Percentiles rank a stretch among this genome's conserved stretches.
Conservation (phyloP, 352 stramenopile species). For the Phytophthora meadii region DNA sequence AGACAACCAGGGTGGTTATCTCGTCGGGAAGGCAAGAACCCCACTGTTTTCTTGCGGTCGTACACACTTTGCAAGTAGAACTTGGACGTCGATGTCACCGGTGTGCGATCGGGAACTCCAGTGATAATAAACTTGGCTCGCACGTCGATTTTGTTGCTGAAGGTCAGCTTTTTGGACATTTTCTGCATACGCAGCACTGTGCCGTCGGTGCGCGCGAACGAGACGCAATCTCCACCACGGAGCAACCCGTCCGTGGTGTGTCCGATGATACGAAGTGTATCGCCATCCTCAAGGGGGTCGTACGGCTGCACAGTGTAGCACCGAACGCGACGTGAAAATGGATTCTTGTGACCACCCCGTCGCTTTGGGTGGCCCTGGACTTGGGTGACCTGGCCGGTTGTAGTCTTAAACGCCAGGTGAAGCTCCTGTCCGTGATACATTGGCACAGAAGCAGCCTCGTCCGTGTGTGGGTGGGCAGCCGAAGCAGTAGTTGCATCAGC, state of each 20-base stretch:
- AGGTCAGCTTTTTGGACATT: constrained; percentile 67
- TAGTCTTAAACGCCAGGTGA: constrained; percentile 62
- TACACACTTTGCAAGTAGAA: constrained; percentile 80
- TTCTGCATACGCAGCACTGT: constrained; percentile 67
- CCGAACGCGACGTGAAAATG: constrained; percentile 63
- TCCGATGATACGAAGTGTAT: constrained; percentile 64
- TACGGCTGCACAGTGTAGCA: constrained; percentile 44
- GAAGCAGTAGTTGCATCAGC: constrained; percentile 1
- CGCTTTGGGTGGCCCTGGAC: constrained; percentile 55
- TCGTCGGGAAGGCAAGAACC: constrained; percentile 57
- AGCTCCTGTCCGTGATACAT: constrained; percentile 67
- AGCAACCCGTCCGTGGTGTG: constrained; percentile 65
- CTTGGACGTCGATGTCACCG: constrained; percentile 69
- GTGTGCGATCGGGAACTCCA: constrained; percentile 64
- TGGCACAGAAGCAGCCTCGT: constrained; percentile 30
- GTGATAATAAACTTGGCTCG: constrained; percentile 73
- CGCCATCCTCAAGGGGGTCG: constrained; percentile 43
- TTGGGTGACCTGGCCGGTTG: constrained; percentile 46
- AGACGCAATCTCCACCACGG: constrained; percentile 67
- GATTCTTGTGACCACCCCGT: constrained; percentile 39
- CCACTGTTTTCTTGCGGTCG: constrained; percentile 70
- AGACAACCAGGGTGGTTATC: constrained; percentile 50
- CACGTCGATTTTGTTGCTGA: constrained; percentile 71
- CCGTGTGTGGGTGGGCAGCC: constrained; percentile 1
- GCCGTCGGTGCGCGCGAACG: constrained; percentile 62